Conservation (phyloP, 164 flowering plant species). For the Piper betle region DNA sequence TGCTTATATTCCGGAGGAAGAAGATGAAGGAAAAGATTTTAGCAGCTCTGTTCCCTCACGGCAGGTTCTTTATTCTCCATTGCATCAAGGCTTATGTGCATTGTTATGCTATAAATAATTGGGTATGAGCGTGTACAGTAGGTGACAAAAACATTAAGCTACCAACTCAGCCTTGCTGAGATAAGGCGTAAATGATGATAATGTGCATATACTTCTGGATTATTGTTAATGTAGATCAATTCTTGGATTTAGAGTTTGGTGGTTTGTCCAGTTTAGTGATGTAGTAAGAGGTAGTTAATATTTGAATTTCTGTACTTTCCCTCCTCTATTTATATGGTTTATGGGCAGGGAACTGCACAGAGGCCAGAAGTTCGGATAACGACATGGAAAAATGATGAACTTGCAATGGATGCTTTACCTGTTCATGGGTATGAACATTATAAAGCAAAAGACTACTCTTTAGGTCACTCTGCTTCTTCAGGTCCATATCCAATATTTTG, state of each 20-base stretch:
- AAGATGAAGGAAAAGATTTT: constrained; percentile 67
- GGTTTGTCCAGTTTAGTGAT: too few relatives aligned
- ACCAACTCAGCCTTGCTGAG: neutral
- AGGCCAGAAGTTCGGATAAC: constrained; percentile 93
- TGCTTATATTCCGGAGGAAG: constrained; percentile 88
- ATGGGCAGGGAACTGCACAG: constrained; percentile 80
- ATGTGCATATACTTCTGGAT: too few relatives aligned
- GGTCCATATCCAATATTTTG: constrained; percentile 25
- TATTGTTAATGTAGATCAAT: too few relatives aligned
- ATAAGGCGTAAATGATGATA: too few relatives aligned
- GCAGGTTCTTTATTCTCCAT: constrained; percentile 16
- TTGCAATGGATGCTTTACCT: constrained; percentile 92
- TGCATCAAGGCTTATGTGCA: neutral
- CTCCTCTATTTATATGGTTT: neutral
- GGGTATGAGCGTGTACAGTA: neutral
- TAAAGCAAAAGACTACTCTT: constrained; percentile 91
- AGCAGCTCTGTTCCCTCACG: constrained; percentile 60
- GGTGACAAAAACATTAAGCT: neutral
- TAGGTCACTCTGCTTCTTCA: constrained; percentile 93
- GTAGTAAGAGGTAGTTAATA: neutral
- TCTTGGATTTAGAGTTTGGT: too few relatives aligned
- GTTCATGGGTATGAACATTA: constrained; percentile 98
- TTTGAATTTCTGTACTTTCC: neutral
- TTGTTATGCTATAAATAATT: neutral
- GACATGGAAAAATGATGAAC: constrained; percentile 95